Evolutionary conservation across 306 rosid genomes (phyloP).

Genomic region (Malus sieversii): DNA sequence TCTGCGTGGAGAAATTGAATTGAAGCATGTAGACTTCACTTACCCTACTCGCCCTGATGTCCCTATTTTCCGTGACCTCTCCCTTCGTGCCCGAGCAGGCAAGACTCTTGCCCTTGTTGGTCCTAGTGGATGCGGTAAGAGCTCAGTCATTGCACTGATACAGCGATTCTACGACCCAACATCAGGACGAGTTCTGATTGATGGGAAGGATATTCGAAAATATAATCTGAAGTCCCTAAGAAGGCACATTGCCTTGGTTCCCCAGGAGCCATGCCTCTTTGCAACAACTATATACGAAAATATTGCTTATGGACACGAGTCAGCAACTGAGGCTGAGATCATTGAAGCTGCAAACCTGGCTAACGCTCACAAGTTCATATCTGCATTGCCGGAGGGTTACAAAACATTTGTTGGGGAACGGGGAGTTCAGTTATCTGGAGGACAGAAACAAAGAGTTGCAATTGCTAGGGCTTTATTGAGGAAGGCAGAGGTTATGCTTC

Average conservation of each 20-base stretch:
- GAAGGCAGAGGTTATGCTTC: slow-evolving; percentile 86
- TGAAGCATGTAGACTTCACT: slow-evolving; percentile 85
- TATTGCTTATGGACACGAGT: slow-evolving; percentile 88
- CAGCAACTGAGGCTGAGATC: slow-evolving; percentile 85
- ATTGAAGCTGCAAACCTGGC: slow-evolving; percentile 88
- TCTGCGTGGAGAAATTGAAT: slow-evolving; percentile 89
- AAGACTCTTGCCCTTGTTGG: slow-evolving; percentile 97
- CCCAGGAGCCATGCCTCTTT: slow-evolving; percentile 93
- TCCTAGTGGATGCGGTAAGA: slow-evolving; percentile 97
- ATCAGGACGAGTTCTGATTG: slow-evolving; percentile 77
- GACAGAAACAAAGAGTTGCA: slow-evolving; percentile 93
- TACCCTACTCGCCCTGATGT: slow-evolving; percentile 89
- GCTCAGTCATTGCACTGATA: slow-evolving; percentile 77
- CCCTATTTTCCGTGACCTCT: slow-evolving; percentile 78
- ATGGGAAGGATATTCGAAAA: slow-evolving; percentile 87
- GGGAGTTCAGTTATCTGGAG: slow-evolving; percentile 89
- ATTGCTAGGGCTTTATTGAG: slow-evolving; percentile 84
- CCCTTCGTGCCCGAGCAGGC: slow-evolving; percentile 89
- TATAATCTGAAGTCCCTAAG: slow-evolving; percentile 92
- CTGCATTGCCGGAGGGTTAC: slow-evolving; percentile 77
- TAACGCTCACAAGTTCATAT: slow-evolving; percentile 85
- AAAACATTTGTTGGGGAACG: slow-evolving; percentile 92
- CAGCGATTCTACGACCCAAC: slow-evolving; percentile 92
- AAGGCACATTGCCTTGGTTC: slow-evolving; percentile 82
- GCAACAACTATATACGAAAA: slow-evolving; percentile 81